Percentiles rank a stretch among this genome's conserved stretches.
These are phyloP conservation scores for Centaurea solstitialis DNA, from an alignment of 129 eudicot species.

Conservation along the genomic window DNA sequence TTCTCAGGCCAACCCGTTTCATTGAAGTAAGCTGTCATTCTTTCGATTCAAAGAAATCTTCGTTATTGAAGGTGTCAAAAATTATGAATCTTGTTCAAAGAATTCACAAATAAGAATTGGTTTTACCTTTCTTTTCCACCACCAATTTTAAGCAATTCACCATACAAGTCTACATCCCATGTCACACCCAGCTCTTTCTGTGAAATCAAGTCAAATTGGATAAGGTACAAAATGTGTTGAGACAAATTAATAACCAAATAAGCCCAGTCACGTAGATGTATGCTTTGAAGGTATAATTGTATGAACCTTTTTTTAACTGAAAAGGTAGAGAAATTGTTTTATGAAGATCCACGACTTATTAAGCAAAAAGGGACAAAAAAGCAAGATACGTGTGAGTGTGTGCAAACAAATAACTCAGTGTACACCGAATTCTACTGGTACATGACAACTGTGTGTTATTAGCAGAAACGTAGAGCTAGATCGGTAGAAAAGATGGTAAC, in stretches of 20 bases:
- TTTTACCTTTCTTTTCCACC: slow-evolving; percentile 98
- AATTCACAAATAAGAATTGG: neutral
- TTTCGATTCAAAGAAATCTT: slow-evolving; percentile 24
- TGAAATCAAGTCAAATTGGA: slow-evolving; percentile 24
- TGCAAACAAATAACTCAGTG: too few species aligned
- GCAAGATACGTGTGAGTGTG: too few species aligned
- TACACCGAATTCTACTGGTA: too few species aligned
- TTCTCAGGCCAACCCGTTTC: slow-evolving; percentile 92
- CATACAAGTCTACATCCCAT: slow-evolving; percentile 98
- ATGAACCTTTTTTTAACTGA: too few species aligned
- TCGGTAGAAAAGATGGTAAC: too few species aligned
- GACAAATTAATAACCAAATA: neutral
- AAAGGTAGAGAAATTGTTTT: too few species aligned
- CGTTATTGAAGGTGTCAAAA: slow-evolving; percentile 1
- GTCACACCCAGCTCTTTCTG: slow-evolving; percentile 91
- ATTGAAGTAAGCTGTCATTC: slow-evolving; percentile 98
- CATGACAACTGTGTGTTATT: too few species aligned
- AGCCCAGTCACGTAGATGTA: neutral
- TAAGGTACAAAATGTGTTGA: too few species aligned
- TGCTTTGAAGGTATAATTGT: too few species aligned
- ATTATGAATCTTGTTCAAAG: neutral
- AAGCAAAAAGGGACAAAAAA: too few species aligned
- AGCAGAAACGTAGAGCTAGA: too few species aligned
- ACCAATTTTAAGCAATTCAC: slow-evolving; percentile 96
- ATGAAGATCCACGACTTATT: too few species aligned